A percentile compares a stretch with the other conserved stretches of the same genome.
Evolutionary conservation across 2,329 filamentous ascomycete species (phyloP).

Genomic region (Fusarium sp.): DNA sequence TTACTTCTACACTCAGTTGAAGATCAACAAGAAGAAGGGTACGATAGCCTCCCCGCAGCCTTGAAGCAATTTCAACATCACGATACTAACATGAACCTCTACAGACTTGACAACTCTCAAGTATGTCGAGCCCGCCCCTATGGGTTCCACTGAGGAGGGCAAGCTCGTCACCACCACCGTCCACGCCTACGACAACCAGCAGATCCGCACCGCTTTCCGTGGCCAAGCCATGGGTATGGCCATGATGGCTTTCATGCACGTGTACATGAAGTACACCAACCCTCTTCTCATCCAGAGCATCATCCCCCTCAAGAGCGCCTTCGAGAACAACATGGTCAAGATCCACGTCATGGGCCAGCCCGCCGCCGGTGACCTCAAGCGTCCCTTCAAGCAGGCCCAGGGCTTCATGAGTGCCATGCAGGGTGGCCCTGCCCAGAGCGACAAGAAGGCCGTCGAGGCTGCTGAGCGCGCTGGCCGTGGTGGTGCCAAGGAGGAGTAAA

Average conservation of each 20-base stretch:
- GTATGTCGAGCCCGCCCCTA: slow-evolving; percentile 94
- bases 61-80: not conserved
- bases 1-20: slow-evolving; percentile 84
- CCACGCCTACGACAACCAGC: slow-evolving; percentile 90
- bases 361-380: slow-evolving; percentile 89
- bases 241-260: slow-evolving; percentile 99
- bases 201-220: slow-evolving; percentile 88
- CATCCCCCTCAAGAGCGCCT: slow-evolving; percentile 93
- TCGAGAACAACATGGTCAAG: slow-evolving; percentile 97
- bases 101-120: slow-evolving; percentile 96
- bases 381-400: slow-evolving; percentile 89
- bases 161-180: slow-evolving; percentile 97
- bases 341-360: slow-evolving; percentile 91
- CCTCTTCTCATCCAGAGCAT: slow-evolving; percentile 98
- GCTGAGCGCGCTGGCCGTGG: slow-evolving; percentile 80
- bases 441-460: slow-evolving; percentile 87
- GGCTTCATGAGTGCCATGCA: slow-evolving; percentile 86
- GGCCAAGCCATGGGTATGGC: slow-evolving; percentile 93
- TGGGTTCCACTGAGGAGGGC: slow-evolving; percentile 93
- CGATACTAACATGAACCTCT: slow-evolving; percentile 17
- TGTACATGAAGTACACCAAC: slow-evolving; percentile 99
- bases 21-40: slow-evolving; percentile 99
- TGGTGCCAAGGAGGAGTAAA: slow-evolving; percentile 78
- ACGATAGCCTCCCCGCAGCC: slow-evolving; percentile 46
- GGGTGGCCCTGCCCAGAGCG: slow-evolving; percentile 82